phyloP scores from a whole-genome alignment of 83 land plant species.

The Thuja plicata region DNA sequence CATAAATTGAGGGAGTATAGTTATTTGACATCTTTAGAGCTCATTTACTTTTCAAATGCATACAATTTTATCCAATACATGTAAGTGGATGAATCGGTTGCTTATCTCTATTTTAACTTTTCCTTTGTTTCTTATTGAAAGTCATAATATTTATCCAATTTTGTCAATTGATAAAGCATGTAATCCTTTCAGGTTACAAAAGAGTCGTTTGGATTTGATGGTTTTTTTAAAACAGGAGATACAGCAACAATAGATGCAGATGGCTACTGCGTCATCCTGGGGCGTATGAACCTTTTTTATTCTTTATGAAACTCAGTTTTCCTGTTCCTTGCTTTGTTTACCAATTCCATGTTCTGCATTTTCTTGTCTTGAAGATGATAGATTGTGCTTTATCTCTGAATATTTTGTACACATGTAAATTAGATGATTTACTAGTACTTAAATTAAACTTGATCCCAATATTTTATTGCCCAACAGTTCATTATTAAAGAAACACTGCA shows the following conservation, averaged over 20 bases:
- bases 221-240: constrained; percentile 96
- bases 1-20: background rate
- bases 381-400: background rate
- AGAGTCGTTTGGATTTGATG: constrained; percentile 81
- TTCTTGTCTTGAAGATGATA: background rate
- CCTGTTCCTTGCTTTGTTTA: background rate
- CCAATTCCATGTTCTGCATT: background rate
- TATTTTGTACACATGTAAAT: background rate
- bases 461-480: background rate
- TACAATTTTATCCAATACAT: background rate
- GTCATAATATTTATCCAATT: background rate
- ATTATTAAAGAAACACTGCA: background rate
- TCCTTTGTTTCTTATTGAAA: background rate
- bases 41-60: background rate
- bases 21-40: background rate
- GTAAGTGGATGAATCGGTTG: background rate
- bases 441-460: background rate
- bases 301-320: background rate
- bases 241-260: constrained; percentile 80
- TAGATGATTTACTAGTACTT: background rate
- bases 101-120: background rate
- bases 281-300: constrained; percentile 60
- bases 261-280: constrained; percentile 92
- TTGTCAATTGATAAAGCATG: background rate
- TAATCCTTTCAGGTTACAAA: constrained; percentile 61